Evolutionary conservation across 306 rosid species (phyloP), one percentile per base, ranked within the genome.

Genomic region (Abrus pulchellus): DNA sequence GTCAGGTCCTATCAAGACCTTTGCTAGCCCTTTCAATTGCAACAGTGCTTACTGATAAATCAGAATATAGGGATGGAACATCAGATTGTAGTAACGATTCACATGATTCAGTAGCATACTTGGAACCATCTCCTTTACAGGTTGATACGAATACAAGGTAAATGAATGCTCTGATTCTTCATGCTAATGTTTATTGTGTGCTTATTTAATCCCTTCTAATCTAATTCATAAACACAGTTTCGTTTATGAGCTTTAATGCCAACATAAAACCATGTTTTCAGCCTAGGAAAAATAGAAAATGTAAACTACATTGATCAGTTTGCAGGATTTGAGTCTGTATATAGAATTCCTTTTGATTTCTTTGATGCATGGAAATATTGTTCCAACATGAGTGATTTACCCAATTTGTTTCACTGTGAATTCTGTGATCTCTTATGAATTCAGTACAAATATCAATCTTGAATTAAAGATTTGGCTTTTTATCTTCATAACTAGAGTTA

Each of bases 1-100:
- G 41, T 36, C 85, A 93, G 98, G 76, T 70, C 43, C 78, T 93
- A 82, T 93, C 98, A 28, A 90, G 80, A 80, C 98, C 98, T 0
- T 38, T 93, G 38, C 89, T 93, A 56, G 86, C 85, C 45, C 84
- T 93, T 80, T 90, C 98, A 40, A 82, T 93, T 75, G 94, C 89
- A 44, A 85, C 97, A 1, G 75, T 87, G 44, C 74, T 93, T 53
- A 67, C 89, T 59, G 94, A 87, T 55, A 84, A 77, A 61, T 54
- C 74, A 20, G 88, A 85, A 53, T 41, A 68, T 33, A 20, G 40
- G 57, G 57, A 80, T 81, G 81, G 85, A 67, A 40, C 63, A 7
- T 84, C 92, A 20, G 85, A 82, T 73, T 82, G 63, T 74, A 40
- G 50, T 71, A 20, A 55, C 69, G 84, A 84, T 79, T 82, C 88